A percentile compares a stretch with the other conserved stretches of the same genome.
phyloP scores from a whole-genome alignment of 2,329 filamentous ascomycete species.

The Exophiala bonariae region DNA sequence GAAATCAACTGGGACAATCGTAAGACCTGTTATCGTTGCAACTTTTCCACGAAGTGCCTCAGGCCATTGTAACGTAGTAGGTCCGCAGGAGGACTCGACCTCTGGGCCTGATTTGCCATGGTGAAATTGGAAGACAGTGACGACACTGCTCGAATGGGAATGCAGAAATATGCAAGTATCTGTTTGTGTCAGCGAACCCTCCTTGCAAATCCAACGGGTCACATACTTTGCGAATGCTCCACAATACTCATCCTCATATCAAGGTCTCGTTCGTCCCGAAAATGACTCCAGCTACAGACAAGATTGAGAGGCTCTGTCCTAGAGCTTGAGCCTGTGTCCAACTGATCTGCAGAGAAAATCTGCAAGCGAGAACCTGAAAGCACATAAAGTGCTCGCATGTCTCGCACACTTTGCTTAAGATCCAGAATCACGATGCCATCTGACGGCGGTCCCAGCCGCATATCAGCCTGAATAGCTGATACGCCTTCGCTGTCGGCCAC shows the following conservation, averaged over 20 bases:
- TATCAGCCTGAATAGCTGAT: conserved; percentile 28
- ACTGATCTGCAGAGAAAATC: conserved; percentile 37
- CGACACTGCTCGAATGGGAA: conserved; percentile 39
- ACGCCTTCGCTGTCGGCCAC: conserved; percentile 36
- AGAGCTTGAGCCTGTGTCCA: conserved; percentile 23
- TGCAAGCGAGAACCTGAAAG: conserved; percentile 55
- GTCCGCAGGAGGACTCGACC: conserved; percentile 8
- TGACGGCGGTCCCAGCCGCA: conserved; percentile 39
- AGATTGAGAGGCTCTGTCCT: conserved; percentile 32
- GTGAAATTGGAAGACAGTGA: conserved; percentile 34
- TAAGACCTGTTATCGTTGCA: no score
- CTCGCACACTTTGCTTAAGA: conserved; percentile 44
- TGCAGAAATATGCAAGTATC: conserved; percentile 41
- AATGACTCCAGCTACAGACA: conserved; percentile 55
- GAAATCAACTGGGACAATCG: no score
- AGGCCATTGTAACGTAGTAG: conserved; percentile 17
- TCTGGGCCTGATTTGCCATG: background rate
- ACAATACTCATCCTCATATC: conserved; percentile 45
- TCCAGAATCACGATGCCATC: conserved; percentile 57
- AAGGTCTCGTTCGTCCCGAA: conserved; percentile 53
- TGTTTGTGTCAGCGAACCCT: conserved; percentile 17
- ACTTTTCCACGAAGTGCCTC: conserved; percentile 1
- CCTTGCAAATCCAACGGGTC: background rate
- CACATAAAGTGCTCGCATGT: conserved; percentile 49
- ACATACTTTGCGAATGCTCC: conserved; percentile 35